These are phyloP conservation scores for Colletotrichum tropicale DNA, from an alignment of 2,329 filamentous ascomycete genomes.

Conservation along the genomic window DNA sequence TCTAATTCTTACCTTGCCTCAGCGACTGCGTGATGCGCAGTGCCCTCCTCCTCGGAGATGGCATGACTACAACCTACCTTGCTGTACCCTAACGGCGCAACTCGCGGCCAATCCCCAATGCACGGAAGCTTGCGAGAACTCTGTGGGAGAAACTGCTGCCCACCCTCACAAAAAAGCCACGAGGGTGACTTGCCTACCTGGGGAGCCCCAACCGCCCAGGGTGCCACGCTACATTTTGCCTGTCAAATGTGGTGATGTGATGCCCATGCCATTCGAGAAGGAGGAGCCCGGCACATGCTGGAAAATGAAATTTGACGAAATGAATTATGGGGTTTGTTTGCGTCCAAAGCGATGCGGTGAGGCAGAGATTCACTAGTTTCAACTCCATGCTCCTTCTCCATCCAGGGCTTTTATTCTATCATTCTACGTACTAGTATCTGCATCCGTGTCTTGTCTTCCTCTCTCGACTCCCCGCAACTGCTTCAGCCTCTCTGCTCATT, in stretches of 20 bases:
- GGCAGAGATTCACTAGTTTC: neutral
- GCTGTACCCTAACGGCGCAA: neutral
- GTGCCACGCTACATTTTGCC: conserved; percentile 8
- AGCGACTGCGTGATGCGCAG: neutral
- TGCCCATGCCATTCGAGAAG: neutral
- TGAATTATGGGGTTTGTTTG: neutral
- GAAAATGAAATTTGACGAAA: neutral
- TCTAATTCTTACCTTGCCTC: neutral
- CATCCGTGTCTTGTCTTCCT: neutral
- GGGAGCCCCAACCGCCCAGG: conserved; percentile 7
- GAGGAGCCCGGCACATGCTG: neutral
- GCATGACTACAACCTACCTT: neutral
- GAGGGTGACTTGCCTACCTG: neutral
- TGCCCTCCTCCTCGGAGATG: neutral
- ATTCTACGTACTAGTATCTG: neutral
- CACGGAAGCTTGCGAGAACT: neutral
- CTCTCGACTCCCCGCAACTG: neutral
- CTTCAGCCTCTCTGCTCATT: neutral
- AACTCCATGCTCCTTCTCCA: neutral
- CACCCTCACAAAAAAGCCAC: neutral
- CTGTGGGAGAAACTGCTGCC: neutral
- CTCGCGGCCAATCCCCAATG: neutral
- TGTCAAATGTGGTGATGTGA: neutral
- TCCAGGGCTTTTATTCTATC: neutral
- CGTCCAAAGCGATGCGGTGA: conserved; percentile 1